A percentile compares a stretch with the other conserved stretches of the same genome.
Evolutionary conservation across 352 stramenopile species (phyloP).

Genomic region (Hyaloperonospora brassicae): DNA sequence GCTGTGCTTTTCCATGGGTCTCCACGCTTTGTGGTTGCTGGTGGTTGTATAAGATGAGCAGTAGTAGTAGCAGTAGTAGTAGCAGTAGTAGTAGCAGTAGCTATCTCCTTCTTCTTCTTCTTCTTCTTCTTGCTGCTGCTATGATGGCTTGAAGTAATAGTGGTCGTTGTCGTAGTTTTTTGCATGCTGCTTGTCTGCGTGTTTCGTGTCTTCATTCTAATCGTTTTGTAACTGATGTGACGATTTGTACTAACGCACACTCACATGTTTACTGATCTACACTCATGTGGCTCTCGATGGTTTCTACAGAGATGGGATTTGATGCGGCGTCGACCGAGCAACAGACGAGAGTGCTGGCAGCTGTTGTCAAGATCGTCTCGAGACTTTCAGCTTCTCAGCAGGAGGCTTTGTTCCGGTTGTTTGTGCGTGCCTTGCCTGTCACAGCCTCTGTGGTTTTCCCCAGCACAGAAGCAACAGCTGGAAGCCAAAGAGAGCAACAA

Average conservation of each 20-base stretch:
- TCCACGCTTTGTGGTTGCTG: too few species aligned
- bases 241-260: not conserved
- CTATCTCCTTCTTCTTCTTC: not conserved
- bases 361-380: conserved; percentile 26
- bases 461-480: not conserved
- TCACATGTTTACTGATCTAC: not conserved
- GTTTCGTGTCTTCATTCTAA: not conserved
- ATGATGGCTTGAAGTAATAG: too few species aligned
- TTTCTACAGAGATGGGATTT: conserved; percentile 55
- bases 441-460: conserved; percentile 20
- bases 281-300: not conserved
- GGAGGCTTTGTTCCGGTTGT: conserved; percentile 55
- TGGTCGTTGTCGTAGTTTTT: too few species aligned
- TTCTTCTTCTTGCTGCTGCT: too few species aligned
- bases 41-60: too few species aligned
- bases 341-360: conserved; percentile 29
- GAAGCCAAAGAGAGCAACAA: conserved; percentile 1
- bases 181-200: too few species aligned
- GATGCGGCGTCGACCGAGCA: conserved; percentile 34
- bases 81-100: too few species aligned
- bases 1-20: not conserved
- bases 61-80: too few species aligned
- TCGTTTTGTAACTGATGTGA: not conserved
- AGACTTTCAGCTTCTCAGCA: conserved; percentile 35
- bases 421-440: conserved; percentile 44